Evolutionary conservation across 768 basidiomycete species (phyloP).

Genomic region (Amanita jacksonii): DNA sequence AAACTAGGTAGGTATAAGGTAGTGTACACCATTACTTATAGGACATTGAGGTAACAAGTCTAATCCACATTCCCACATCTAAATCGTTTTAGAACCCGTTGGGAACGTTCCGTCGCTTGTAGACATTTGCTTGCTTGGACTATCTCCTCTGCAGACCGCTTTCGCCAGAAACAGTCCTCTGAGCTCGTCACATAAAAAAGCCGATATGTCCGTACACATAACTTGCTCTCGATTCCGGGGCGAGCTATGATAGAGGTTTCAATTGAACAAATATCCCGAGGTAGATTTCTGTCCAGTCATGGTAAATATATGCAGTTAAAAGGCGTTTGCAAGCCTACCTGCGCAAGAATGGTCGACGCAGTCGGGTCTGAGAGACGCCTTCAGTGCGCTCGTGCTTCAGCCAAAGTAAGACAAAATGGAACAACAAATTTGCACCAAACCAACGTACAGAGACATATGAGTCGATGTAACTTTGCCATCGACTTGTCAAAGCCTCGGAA

Average conservation of each 20-base stretch:
- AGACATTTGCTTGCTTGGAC: too few relatives aligned
- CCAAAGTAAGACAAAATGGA: conserved; percentile 1
- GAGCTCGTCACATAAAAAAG: conserved; percentile 69
- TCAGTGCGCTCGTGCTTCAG: conserved; percentile 47
- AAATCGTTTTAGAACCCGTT: too few relatives aligned
- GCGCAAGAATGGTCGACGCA: conserved; percentile 54
- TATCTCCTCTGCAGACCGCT: conserved; percentile 30
- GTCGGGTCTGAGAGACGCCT: conserved; percentile 36
- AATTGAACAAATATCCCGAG: conserved; percentile 22
- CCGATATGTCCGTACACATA: conserved; percentile 77
- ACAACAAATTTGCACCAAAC: not conserved
- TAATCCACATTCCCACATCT: too few relatives aligned
- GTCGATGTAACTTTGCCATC: conserved; percentile 77
- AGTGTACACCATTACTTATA: too few relatives aligned
- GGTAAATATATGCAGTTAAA: too few relatives aligned
- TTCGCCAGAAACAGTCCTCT: conserved; percentile 53
- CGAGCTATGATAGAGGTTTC: conserved; percentile 37
- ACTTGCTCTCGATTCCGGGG: conserved; percentile 69
- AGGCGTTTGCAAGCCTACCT: conserved; percentile 44
- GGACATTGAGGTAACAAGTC: too few relatives aligned
- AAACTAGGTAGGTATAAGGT: too few relatives aligned
- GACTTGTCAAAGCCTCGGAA: conserved; percentile 62
- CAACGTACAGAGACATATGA: conserved; percentile 56
- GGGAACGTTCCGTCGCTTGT: too few relatives aligned
- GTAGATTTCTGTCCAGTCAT: conserved; percentile 28